Percentiles rank a stretch among this genome's conserved stretches.
Conservation (phyloP, 2,329 filamentous ascomycete genomes). For the Emericellopsis cladophorae region DNA sequence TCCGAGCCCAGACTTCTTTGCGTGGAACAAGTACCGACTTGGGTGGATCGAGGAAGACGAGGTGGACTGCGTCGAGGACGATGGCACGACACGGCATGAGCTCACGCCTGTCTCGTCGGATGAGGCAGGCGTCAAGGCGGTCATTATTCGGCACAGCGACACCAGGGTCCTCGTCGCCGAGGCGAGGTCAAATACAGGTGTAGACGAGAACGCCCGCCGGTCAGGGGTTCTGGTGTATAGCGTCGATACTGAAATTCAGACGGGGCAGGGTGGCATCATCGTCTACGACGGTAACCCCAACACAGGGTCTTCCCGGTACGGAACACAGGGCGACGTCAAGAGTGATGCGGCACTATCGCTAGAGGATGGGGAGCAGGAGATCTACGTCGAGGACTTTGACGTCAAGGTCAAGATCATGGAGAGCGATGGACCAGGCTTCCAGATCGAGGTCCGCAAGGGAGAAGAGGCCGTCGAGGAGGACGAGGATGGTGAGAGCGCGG, state of each 20-base stretch:
- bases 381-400: slow-evolving; percentile 4
- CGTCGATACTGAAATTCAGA: slow-evolving; percentile 12
- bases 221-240: slow-evolving; percentile 21
- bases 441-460: neutral
- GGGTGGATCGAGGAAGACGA: slow-evolving; percentile 20
- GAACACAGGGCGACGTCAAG: too few species aligned
- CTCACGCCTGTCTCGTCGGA: neutral
- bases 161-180: slow-evolving; percentile 16
- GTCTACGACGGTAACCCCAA: slow-evolving; percentile 18
- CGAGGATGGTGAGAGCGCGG: too few species aligned
- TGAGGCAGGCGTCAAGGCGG: neutral
- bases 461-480: too few species aligned
- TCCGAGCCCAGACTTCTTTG: slow-evolving; percentile 20
- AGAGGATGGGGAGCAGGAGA: slow-evolving; percentile 12
- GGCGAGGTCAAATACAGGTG: slow-evolving; percentile 10
- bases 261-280: slow-evolving; percentile 16
- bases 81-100: slow-evolving; percentile 13
- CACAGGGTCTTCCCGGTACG: slow-evolving; percentile 4
- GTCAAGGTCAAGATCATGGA: neutral
- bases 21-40: slow-evolving; percentile 24
- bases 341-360: too few species aligned
- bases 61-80: slow-evolving; percentile 15
- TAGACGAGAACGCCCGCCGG: slow-evolving; percentile 14
- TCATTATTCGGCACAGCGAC: neutral
- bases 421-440: neutral